These are phyloP conservation scores for Paecilomyces niveus DNA, from an alignment of 2,329 filamentous ascomycete genomes.

Conservation along the genomic window DNA sequence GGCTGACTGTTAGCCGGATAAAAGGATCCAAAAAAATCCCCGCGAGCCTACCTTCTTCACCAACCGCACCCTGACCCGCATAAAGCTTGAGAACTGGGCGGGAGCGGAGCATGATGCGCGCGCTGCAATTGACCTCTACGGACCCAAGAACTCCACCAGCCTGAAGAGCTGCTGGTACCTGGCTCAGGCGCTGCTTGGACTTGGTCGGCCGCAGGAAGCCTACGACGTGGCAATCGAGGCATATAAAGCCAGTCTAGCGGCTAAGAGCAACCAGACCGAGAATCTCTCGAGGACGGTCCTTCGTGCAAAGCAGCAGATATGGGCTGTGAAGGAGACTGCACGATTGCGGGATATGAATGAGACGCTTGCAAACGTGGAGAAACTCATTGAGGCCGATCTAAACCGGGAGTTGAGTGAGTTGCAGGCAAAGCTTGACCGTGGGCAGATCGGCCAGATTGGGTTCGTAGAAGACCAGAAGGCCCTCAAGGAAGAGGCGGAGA, in stretches of 20 bases:
- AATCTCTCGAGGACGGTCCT: slow-evolving; percentile 69
- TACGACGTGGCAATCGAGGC: slow-evolving; percentile 63
- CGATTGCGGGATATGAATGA: slow-evolving; percentile 40
- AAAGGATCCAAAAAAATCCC: slow-evolving; percentile 68
- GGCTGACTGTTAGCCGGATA: not conserved
- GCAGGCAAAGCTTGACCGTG: slow-evolving; percentile 25
- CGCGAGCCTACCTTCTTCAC: slow-evolving; percentile 75
- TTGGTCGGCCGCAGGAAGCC: slow-evolving; percentile 66
- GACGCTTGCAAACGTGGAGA: slow-evolving; percentile 34
- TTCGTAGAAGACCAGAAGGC: slow-evolving; percentile 62
- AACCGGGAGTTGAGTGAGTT: slow-evolving; percentile 30
- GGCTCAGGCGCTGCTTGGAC: slow-evolving; percentile 71
- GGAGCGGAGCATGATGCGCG: slow-evolving; percentile 71
- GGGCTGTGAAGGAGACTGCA: slow-evolving; percentile 63
- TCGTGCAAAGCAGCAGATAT: slow-evolving; percentile 75
- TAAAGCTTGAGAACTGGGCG: slow-evolving; percentile 67
- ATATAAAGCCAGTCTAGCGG: slow-evolving; percentile 60
- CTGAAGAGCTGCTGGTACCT: slow-evolving; percentile 84
- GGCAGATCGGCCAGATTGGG: slow-evolving; percentile 50
- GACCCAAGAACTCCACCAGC: slow-evolving; percentile 42
- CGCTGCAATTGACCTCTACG: slow-evolving; percentile 61
- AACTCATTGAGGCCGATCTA: slow-evolving; percentile 32
- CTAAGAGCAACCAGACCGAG: slow-evolving; percentile 59
- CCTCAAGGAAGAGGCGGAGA: slow-evolving; percentile 44
- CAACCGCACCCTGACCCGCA: slow-evolving; percentile 77